Evolutionary conservation across 1,284 basidiomycete species (phyloP).

Genomic region (Cutaneotrichosporon spelunceum): DNA sequence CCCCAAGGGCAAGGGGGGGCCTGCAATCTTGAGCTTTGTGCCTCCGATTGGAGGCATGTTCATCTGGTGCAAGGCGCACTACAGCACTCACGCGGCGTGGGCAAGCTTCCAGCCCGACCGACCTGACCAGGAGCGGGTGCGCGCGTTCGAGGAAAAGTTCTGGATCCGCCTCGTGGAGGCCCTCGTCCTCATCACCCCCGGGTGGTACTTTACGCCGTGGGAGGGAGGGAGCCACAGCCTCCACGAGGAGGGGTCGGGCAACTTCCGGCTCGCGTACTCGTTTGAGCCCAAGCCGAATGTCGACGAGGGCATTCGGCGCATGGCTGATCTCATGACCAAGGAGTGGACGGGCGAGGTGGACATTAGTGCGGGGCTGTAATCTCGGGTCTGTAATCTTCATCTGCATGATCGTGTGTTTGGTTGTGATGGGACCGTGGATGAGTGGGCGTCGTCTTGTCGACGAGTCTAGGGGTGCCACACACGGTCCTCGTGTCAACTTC

Average conservation of each 20-base stretch:
- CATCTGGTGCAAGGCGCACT: slow-evolving; percentile 37
- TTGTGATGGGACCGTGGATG: no score
- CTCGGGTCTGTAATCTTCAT: background rate
- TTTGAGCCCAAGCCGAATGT: slow-evolving; percentile 25
- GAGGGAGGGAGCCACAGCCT: slow-evolving; percentile 22
- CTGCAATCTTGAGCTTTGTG: slow-evolving; percentile 60
- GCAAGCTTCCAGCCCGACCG: slow-evolving; percentile 4
- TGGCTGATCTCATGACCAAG: slow-evolving; percentile 20
- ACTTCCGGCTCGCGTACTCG: slow-evolving; percentile 32
- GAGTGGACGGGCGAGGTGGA: slow-evolving; percentile 18
- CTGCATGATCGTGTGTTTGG: no score
- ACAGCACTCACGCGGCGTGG: slow-evolving; percentile 25
- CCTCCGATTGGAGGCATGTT: slow-evolving; percentile 55
- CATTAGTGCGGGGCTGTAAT: background rate
- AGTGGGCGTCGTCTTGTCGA: background rate
- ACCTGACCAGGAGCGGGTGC: slow-evolving; percentile 11
- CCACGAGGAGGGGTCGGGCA: slow-evolving; percentile 24
- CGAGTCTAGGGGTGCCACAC: no score
- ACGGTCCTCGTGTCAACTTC: no score
- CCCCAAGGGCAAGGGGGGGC: slow-evolving; percentile 17
- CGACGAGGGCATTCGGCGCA: slow-evolving; percentile 27
- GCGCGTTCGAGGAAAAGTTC: slow-evolving; percentile 27
- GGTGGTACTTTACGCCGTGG: slow-evolving; percentile 31
- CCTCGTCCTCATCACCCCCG: slow-evolving; percentile 29
- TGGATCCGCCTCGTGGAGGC: slow-evolving; percentile 26